Base-by-base conservation (phyloP, 73 alveolate species). In the Diophrys sp. region DNA sequence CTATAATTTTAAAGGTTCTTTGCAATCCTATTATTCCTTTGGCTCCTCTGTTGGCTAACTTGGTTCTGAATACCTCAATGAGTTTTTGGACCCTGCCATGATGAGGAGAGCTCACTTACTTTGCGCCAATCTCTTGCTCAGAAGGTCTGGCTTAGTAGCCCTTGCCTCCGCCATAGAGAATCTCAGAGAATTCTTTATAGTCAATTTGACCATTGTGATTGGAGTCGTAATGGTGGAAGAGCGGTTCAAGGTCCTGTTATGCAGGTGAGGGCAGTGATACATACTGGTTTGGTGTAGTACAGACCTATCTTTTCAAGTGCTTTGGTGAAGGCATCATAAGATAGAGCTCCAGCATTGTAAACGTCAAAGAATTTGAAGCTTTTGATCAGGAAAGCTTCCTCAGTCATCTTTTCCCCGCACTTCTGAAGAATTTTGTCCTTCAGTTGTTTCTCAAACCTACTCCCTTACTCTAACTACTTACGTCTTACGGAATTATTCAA, bases 301-400 rank as follows among this genome's bases (percentile, higher is more conserved):
- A 95, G 85, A 28, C 99, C 99, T 44, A 95, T 93, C 80, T 94
- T 95, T 80, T 85, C 95, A 76, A 95, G 62, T 34, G 98, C 95
- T 80, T 93, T 92, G 76, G 73, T 66, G 82, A 94, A 93, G 28
- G 87, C 96, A 44, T 78, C 89, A 26, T 79, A 55, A 62, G 77
- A 78, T 23, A 94, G 90, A 30, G 71, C 56, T n/a, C 97, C 99
- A 56, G 87, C 84, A 78, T 95, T 91, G 75, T 93, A 94, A 73
- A 96, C 78, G 85, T 96, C 99, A 77, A 94, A 96, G 90, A 92
- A 96, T 88, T 96, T 96, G 93, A 96, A 94, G 55, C 94, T 88
- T 81, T 91, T 95, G 76, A 96, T 71, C 67, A 96, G 90, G 73
- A 91, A 97, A 78, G 95, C 94, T 80, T 96, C 99, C 80, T 96